Base-by-base conservation (phyloP, 768 basidiomycete genomes). In the Gelatoporia subvermispora region DNA sequence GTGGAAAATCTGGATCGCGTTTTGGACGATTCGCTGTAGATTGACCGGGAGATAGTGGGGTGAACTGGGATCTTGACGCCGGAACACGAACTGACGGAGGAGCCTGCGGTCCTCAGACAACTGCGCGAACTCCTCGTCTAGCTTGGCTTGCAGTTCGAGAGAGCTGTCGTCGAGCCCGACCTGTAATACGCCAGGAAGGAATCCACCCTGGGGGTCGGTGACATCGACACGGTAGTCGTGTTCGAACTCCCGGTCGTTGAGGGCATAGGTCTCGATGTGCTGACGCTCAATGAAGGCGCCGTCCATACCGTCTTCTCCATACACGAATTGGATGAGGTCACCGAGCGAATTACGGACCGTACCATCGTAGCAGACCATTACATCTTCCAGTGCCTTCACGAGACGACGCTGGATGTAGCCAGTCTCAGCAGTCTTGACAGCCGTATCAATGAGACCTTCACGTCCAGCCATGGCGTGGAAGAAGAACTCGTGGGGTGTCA, bases 401-500 rank as follows among this genome's bases (percentile, higher is more conserved):
- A 99, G 75, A 50, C 95, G 89, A 60, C 95, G 89, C 66, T 99
- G 96, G 60, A 98, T 99, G 65, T 98, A 98, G 56, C 96, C 96
- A 0, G 96, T 98, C 70, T 99, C 96, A 40, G 96, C 96, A 3
- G 96, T 99, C 75, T 99, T 99, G 66, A 99, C 94, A 35, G 96
- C 96, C 3, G 96, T 98, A 76, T 99, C 96, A 60, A 98, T 97
- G 45, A 99, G 70, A 75, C 96, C 96, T 69, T 98, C 96, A 58
- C 96, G 90, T 68, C 96, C 95, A 60, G 95, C 95, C 95, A 98
- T 98, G 48, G 96, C 96, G 67, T 99, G 96, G 83, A 99, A 98
- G 78, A 98, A 98, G 76, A 92, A 99, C 64, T 99, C 96, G 55
- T 97, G 93, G 0, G 96, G 95, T 2, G 94, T 98, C 51, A 99